Evolutionary conservation across 768 basidiomycete species (phyloP), one percentile per base, ranked within the genome.

Genomic region (Russula vinacea): DNA sequence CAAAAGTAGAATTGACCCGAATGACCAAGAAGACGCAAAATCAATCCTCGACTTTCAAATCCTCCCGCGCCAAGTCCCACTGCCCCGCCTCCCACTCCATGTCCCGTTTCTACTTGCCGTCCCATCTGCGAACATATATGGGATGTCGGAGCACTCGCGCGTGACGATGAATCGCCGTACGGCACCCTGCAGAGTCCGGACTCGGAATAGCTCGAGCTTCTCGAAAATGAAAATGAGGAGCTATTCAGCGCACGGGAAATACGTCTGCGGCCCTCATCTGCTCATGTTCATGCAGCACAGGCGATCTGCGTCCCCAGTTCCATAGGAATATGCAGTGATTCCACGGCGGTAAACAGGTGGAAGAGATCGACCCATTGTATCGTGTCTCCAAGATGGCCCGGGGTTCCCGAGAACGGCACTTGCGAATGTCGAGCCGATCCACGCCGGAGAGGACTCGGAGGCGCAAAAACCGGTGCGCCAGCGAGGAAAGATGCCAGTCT

Each of bases 211-310:
- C 26, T n/a, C 16, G 29, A 40, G 54, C 42, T 33, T 22, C 5
- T 50, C 44, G 24, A 53, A 35, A 24, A 42, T 19, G 6, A 63
- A 29, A n/a, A n/a, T n/a, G n/a, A n/a, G n/a, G n/a, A n/a, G 11
- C 37, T 55, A 10, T 5, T 56, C 56, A 63, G 50, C 10, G 49
- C 62, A n/a, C n/a, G 5, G 62, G 62, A 10, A 63, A 53, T 13
- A 63, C 50, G 6, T 62, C 54, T n/a, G 37, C n/a, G 35, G n/a
- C 47, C 47, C 33, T 49, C 2, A 11, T n/a, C 14, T 9, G 24
- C 4, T 17, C 16, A 37, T 40, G 17, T 3, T 47, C 54, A 29
- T 26, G 40, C 19, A 56, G 45, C 11, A 29, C 54, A 32, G 24
- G 32, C 5, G 45, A 55, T 37, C 35, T 14, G 19, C 17, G 44